Base-by-base conservation (phyloP, 164 flowering plant species). In the Santalum album region DNA sequence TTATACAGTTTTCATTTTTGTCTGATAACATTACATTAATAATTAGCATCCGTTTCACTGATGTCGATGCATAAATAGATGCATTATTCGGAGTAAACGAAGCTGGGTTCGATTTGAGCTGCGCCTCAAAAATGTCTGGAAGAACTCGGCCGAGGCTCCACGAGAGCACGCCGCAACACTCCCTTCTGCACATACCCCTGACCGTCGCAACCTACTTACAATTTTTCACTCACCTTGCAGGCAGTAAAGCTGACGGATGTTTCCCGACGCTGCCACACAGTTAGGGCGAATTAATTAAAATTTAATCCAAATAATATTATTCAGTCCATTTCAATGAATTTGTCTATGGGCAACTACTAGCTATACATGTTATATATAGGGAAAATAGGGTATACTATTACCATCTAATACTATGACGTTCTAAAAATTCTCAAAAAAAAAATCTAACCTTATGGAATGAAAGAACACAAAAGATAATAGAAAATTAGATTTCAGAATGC, bases 201-300 rank as follows among this genome's bases (percentile, higher is more conserved):
- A 54, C 34, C 18, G 23, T 11, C 27, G 10, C 12, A 17, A 25
- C 1, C 44, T 39, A 23, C 49, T 43, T 15, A 19, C 24, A 42
- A 27, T 14, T 10, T 80, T 57, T 29, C 34, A 89, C 29, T 89
- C 97, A 34, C 82, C 80, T 64, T 88, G 98, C 39, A 82, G 73
- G 70, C 92, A 88, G 73, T 88, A 91, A 16, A 91, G 90, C 71
- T 91, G 98, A 20, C 96, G 84, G 67, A 88, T 83, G 55, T 88
- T 91, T 44, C 98, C 98, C 0, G 98, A 84, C 21, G 94, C 96
- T 91, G 95, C 44, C 49, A 66, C 23, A 54, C 34, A 14, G 66
- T 24, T 16, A 26, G 34, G 58, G 26, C 17, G 29, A 64, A 20
- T 27, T 38, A 54, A 50, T 34, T 45, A 44, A 54, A 24, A 2